These are phyloP conservation scores for Paramicrosporidium saccamoebae DNA, from an alignment of 371 early-diverging fungal genomes.

Conservation along the genomic window DNA sequence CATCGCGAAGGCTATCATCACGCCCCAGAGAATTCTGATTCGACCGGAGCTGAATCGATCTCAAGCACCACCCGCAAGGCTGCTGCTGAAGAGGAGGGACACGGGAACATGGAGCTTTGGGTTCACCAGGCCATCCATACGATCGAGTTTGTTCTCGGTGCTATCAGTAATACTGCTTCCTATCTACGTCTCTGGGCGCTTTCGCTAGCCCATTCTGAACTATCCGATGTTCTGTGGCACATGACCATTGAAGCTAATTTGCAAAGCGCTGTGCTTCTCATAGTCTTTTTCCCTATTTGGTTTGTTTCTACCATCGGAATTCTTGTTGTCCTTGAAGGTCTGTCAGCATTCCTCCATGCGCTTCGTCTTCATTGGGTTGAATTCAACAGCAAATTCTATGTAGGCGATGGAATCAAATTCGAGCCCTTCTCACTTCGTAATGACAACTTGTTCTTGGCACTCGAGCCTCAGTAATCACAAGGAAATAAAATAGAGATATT, in stretches of 20 bases:
- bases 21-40: constrained; percentile 13
- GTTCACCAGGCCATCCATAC: constrained; percentile 94
- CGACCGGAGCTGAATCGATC: too few species aligned
- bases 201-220: constrained; percentile 93
- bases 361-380: constrained; percentile 98
- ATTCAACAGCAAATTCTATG: constrained; percentile 94
- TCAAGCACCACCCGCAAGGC: constrained; percentile 7
- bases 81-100: constrained; percentile 7
- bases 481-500: too few species aligned
- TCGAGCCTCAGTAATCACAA: too few species aligned
- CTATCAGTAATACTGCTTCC: constrained; percentile 95
- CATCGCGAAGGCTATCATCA: constrained; percentile 36
- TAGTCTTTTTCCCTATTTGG: constrained; percentile 42
- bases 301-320: constrained; percentile 49
- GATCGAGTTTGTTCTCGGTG: constrained; percentile 92
- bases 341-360: constrained; percentile 93
- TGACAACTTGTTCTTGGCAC: too few species aligned
- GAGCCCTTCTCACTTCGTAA: constrained; percentile 53
- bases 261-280: constrained; percentile 15
- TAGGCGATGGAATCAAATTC: constrained; percentile 44
- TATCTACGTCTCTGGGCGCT: constrained; percentile 99
- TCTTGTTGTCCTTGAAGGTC: constrained; percentile 86
- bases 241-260: constrained; percentile 33
- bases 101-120: too few species aligned
- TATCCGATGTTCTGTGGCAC: constrained; percentile 88